Evolutionary conservation across 2,329 filamentous ascomycete genomes (phyloP).

Genomic region (Exserohilum rostratum): DNA sequence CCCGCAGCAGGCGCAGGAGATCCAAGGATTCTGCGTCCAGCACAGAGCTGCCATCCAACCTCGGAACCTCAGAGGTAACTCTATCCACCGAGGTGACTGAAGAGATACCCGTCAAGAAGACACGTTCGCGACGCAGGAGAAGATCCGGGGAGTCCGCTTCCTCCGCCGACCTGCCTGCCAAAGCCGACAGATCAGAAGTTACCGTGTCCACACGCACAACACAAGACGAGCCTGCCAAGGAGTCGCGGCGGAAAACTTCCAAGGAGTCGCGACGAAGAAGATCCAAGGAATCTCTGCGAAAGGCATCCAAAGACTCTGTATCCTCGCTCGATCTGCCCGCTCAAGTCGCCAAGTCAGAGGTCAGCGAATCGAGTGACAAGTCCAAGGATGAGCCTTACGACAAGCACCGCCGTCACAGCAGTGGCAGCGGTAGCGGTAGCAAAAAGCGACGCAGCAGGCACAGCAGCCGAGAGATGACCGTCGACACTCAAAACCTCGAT

Average conservation of each 20-base stretch:
- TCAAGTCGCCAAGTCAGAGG: conserved; percentile 34
- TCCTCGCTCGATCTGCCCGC: conserved; percentile 33
- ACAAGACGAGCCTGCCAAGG: conserved; percentile 26
- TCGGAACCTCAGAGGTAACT: conserved; percentile 37
- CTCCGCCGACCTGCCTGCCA: conserved; percentile 29
- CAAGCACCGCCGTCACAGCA: conserved; percentile 28
- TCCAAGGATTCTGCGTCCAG: conserved; percentile 42
- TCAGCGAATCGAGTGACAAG: conserved; percentile 31
- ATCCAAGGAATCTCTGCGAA: not conserved
- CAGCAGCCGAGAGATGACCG: conserved; percentile 36
- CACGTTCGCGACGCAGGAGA: conserved; percentile 41
- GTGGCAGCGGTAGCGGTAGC: conserved; percentile 31
- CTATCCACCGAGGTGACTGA: conserved; percentile 31
- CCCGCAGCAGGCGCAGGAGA: conserved; percentile 35
- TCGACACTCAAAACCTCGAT: conserved; percentile 30
- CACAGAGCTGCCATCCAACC: conserved; percentile 29
- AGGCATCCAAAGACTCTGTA: conserved; percentile 38
- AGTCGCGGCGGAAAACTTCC: conserved; percentile 43
- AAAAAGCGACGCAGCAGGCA: conserved; percentile 34
- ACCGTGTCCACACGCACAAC: conserved; percentile 30
- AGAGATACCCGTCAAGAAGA: conserved; percentile 27
- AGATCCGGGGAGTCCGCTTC: conserved; percentile 40
- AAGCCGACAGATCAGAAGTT: conserved; percentile 34
- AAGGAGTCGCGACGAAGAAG: conserved; percentile 44
- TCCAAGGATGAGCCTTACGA: conserved; percentile 25